These are phyloP conservation scores for Gentiana macrophylla DNA, from an alignment of 257 asterid genomes.

Conservation along the genomic window DNA sequence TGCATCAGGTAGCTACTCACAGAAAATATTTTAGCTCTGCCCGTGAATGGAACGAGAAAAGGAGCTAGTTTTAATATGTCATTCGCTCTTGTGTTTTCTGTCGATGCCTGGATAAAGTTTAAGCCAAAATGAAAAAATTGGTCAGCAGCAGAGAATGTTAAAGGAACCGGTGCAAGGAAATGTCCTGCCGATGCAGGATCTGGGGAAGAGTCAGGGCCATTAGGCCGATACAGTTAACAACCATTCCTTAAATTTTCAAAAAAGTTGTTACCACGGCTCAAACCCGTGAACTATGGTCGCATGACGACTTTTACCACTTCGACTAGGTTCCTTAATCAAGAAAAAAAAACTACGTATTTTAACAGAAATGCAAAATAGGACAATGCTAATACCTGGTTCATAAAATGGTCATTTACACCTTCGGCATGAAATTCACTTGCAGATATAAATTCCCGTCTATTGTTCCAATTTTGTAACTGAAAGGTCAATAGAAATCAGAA, in stretches of 20 bases:
- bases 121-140: slow-evolving; percentile 10
- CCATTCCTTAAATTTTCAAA: too few relatives aligned
- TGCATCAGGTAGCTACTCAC: slow-evolving; percentile 58
- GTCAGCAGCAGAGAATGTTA: slow-evolving; percentile 6
- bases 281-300: too few relatives aligned
- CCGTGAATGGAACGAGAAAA: slow-evolving; percentile 91
- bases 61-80: slow-evolving; percentile 91
- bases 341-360: too few relatives aligned
- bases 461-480: slow-evolving; percentile 98
- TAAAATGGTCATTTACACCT: slow-evolving; percentile 76
- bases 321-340: too few relatives aligned
- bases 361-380: slow-evolving; percentile 1
- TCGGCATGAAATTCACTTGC: slow-evolving; percentile 93
- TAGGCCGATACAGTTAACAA: too few relatives aligned
- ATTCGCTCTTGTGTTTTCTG: slow-evolving; percentile 69
- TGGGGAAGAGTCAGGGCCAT: too few relatives aligned
- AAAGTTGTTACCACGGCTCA: too few relatives aligned
- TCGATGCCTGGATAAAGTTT: slow-evolving; percentile 51
- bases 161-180: too few relatives aligned
- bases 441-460: slow-evolving; percentile 76
- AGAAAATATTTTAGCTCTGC: slow-evolving; percentile 82
- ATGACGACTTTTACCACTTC: too few relatives aligned
- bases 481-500: slow-evolving; percentile 11
- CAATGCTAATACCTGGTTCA: slow-evolving; percentile 55
- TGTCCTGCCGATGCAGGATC: too few relatives aligned